Percentiles rank a stretch among this genome's conserved stretches.
phyloP scores from a whole-genome alignment of 2,329 filamentous ascomycete genomes.

The Cercospora sp. region DNA sequence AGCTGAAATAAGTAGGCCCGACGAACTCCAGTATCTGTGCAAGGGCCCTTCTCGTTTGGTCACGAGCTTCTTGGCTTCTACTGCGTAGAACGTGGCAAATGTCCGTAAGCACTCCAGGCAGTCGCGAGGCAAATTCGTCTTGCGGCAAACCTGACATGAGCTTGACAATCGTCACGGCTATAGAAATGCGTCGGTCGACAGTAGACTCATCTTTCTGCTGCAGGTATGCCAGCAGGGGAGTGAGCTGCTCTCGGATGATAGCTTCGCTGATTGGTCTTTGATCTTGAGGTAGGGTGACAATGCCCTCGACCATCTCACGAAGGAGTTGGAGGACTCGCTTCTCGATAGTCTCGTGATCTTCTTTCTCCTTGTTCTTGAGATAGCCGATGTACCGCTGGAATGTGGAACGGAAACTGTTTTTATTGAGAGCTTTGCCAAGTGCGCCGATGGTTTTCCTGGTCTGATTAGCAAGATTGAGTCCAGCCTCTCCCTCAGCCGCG shows the following conservation, averaged over 20 bases:
- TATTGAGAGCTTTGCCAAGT: conserved; percentile 75
- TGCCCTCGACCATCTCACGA: conserved; percentile 75
- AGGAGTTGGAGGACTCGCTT: conserved; percentile 84
- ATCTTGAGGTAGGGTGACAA: conserved; percentile 48
- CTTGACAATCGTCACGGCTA: conserved; percentile 86
- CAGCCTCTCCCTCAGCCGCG: conserved; percentile 70
- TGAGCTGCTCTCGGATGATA: conserved; percentile 72
- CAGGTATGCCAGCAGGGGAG: conserved; percentile 77
- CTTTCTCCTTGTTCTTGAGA: conserved; percentile 73
- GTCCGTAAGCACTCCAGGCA: conserved; percentile 84
- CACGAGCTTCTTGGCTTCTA: conserved; percentile 81
- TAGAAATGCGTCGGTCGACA: conserved; percentile 87
- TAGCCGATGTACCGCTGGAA: conserved; percentile 82
- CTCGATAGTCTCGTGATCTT: conserved; percentile 52
- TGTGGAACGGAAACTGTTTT: conserved; percentile 84
- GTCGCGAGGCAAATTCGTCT: conserved; percentile 68
- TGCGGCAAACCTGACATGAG: conserved; percentile 77
- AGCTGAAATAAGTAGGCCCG: conserved; percentile 80
- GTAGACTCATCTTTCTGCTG: conserved; percentile 94
- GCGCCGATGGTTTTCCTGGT: conserved; percentile 77
- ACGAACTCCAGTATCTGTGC: conserved; percentile 79
- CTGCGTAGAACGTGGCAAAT: conserved; percentile 91
- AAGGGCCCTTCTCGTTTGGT: conserved; percentile 86
- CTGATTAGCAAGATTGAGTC: conserved; percentile 83
- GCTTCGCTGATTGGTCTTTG: conserved; percentile 25